phyloP scores from a whole-genome alignment of 768 basidiomycete genomes.

The Suillus occidentalis region DNA sequence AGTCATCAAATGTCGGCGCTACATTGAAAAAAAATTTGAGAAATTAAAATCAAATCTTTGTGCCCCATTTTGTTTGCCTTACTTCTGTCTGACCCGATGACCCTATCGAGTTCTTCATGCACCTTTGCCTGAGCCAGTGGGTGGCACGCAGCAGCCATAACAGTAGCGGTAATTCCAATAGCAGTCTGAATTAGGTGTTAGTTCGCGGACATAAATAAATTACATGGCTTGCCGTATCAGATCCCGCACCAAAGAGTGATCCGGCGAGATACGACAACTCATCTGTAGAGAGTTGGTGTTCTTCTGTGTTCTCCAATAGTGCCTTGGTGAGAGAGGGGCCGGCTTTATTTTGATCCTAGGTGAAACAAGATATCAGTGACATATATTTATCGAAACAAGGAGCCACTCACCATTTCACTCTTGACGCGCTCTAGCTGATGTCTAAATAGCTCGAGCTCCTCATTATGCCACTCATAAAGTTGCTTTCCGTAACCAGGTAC shows the following conservation, averaged over 20 bases:
- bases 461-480: slow-evolving; percentile 49
- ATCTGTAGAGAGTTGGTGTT: background rate
- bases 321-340: background rate
- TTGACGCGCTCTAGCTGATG: slow-evolving; percentile 43
- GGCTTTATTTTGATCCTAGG: background rate
- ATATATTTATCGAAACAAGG: background rate
- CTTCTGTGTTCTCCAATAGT: background rate
- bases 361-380: background rate
- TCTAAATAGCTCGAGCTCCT: slow-evolving; percentile 51
- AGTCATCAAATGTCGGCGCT: background rate
- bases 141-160: background rate
- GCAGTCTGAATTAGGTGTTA: background rate
- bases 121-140: background rate
- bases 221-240: background rate
- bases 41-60: background rate
- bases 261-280: background rate
- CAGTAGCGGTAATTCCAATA: background rate
- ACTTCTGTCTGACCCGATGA: background rate
- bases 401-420: slow-evolving; percentile 35
- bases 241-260: background rate
- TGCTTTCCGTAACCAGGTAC: slow-evolving; percentile 58
- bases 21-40: background rate
- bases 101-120: background rate
- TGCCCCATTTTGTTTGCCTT: too few relatives aligned
- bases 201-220: background rate